phyloP scores from a whole-genome alignment of 257 asterid species.

The Solanum etuberosum region DNA sequence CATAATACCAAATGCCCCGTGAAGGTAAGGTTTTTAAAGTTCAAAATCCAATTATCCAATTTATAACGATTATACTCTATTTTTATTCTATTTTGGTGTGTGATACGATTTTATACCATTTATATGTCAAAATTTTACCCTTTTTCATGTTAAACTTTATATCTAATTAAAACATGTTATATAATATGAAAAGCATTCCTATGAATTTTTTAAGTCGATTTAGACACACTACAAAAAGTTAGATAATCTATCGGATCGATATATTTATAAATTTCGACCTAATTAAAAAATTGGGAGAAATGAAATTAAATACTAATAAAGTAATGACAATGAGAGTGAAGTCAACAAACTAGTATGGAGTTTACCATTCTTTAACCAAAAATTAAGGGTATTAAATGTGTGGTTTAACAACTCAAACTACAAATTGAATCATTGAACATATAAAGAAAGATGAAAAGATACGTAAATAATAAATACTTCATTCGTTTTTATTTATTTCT shows the following conservation, averaged over 20 bases:
- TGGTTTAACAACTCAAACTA: background rate
- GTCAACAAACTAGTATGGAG: background rate
- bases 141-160: background rate
- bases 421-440: background rate
- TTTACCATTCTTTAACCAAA: background rate
- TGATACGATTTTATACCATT: background rate
- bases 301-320: background rate
- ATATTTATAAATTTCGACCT: too few species aligned
- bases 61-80: too few species aligned
- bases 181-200: background rate
- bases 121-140: too few species aligned
- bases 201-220: background rate
- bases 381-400: background rate
- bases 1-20: background rate
- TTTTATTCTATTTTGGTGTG: background rate
- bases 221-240: background rate
- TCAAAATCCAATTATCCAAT: too few species aligned
- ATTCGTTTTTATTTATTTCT: background rate
- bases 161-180: background rate
- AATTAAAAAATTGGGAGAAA: too few species aligned
- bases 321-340: too few species aligned
- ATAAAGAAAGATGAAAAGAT: background rate
- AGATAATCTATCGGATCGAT: background rate
- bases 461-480: background rate
- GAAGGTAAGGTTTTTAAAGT: background rate